Percentiles rank a stretch among this genome's conserved stretches.
These are phyloP conservation scores for Alternaria novae-zelandiae DNA, from an alignment of 2,329 filamentous ascomycete species.

Conservation along the genomic window DNA sequence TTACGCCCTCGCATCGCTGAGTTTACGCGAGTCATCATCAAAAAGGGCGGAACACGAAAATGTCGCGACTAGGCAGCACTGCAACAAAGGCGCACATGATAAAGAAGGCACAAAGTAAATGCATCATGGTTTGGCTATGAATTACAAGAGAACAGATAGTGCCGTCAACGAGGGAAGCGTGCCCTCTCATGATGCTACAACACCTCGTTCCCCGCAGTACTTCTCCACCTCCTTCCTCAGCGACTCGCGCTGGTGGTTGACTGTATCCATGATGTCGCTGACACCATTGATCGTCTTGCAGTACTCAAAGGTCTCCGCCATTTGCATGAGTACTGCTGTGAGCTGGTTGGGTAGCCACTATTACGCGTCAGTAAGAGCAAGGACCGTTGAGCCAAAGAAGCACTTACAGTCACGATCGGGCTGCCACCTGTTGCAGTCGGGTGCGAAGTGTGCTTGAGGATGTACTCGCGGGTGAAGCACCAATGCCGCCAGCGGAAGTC, in stretches of 20 bases:
- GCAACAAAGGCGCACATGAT: background rate
- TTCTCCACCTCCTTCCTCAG: conserved; percentile 76
- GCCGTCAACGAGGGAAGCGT: background rate
- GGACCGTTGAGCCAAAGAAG: background rate
- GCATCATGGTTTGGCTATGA: background rate
- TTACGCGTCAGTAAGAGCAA: conserved; percentile 9
- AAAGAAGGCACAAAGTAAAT: background rate
- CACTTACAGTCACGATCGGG: conserved; percentile 72
- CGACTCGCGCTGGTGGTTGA: conserved; percentile 67
- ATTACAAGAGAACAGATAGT: background rate
- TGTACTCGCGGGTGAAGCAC: conserved; percentile 86
- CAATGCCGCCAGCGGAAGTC: conserved; percentile 86
- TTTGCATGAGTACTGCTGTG: conserved; percentile 73
- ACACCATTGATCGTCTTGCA: conserved; percentile 56
- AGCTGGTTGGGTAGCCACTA: conserved; percentile 82
- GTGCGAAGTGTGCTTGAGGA: conserved; percentile 77
- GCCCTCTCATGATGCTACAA: conserved; percentile 31
- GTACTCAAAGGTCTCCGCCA: conserved; percentile 64
- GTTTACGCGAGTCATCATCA: background rate
- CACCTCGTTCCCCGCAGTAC: conserved; percentile 71
- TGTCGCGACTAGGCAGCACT: background rate
- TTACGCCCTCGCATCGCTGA: conserved; percentile 9
- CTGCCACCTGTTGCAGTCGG: conserved; percentile 81
- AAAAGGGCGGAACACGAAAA: conserved; percentile 33
- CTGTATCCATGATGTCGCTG: conserved; percentile 71